Evolutionary conservation across 345 rosid species (phyloP).

Genomic region (Citrus hindsii): DNA sequence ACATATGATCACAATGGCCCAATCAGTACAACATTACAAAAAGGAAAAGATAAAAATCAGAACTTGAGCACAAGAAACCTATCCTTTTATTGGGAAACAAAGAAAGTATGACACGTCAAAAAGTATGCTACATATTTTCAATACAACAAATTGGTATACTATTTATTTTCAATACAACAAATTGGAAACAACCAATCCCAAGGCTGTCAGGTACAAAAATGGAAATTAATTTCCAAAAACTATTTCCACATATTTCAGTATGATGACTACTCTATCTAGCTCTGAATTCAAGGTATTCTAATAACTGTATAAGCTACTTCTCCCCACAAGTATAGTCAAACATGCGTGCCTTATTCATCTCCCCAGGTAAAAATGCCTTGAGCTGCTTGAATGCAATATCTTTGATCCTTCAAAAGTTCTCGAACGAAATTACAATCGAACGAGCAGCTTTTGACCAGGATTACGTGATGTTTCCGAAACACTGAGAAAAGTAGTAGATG

Average conservation of each 20-base stretch:
- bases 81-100: neutral
- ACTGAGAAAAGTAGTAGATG: neutral
- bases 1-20: no score
- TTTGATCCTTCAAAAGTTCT: neutral
- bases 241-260: neutral
- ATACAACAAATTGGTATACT: neutral
- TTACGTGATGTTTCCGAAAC: neutral
- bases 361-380: neutral
- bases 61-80: neutral
- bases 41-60: no score
- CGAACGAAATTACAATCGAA: neutral
- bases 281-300: neutral
- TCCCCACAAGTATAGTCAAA: neutral
- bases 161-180: neutral
- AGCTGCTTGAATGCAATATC: neutral
- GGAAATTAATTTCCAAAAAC: neutral
- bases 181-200: neutral
- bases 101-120: neutral
- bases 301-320: neutral
- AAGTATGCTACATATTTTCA: no score
- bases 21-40: no score
- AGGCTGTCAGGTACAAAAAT: neutral
- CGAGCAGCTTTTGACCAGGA: neutral
- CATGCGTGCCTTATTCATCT: no score
- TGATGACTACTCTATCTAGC: neutral